Evolutionary conservation across 768 basidiomycete genomes (phyloP), one percentile per base, ranked within the genome.

Genomic region (Cubamyces sp.): DNA sequence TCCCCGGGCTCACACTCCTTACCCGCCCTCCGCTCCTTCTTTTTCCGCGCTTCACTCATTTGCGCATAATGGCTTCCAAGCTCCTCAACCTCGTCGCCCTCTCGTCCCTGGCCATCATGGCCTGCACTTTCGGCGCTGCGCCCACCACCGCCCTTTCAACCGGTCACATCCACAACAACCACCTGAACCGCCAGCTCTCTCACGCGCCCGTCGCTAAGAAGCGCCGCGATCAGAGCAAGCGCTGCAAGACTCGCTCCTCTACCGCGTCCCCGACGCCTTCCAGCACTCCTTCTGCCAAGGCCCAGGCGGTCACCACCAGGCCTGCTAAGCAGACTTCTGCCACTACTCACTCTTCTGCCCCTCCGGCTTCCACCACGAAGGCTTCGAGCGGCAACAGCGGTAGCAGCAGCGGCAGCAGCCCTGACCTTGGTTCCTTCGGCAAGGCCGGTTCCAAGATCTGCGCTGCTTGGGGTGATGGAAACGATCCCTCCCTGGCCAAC

Each of bases 391-490:
- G 53, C n/a, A 26, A 15, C 39, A 55, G 40, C 57, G 42, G 57
- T 40, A 61, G 55, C 47, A 54, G 41, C 52, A 53, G 37, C 48
- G 47, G 57, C 46, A 26, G 40, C 40, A 51, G 43, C 39, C 19
- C 46, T 25, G 40, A 23, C 67, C 54, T 21, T 63, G 25, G 14
- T 41, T 52, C 57, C 52, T 60, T 28, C 34, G n/a, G 45, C 60
- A 26, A 57, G 42, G 16, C 55, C 42, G 30, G 59, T 39, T 53
- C 42, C 60, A 91, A 92, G 74, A 78, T 82, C 45, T 84, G 90
- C 64, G 71, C 89, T 19, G 88, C 82, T 21, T 94, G 90, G 88
- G 80, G 87, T 40, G 82, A 86, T 59, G 80, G 82, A 55, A 77
- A 84, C 61, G 76, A 79, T 61, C 58, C 74, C 16, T 73, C 80